Base-by-base conservation (phyloP, 345 rosid species). In the Populus deltoides region DNA sequence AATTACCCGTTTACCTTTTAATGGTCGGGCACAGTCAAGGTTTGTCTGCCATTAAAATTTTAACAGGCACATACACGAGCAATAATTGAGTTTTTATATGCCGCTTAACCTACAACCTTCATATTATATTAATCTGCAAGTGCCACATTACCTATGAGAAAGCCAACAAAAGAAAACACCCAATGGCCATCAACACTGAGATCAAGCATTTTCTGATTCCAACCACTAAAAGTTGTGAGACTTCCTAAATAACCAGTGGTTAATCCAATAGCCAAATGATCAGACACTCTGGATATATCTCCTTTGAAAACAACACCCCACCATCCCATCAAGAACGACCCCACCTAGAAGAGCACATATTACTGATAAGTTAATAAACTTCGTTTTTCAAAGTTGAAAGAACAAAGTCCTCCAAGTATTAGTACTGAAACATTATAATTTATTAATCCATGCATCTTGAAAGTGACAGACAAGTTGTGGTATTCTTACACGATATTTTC, bases 321-420 rank as follows among this genome's bases (percentile, higher is more conserved):
- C 99, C 98, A 93, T 18, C 97, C 99, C 99, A 96, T 96, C 88
- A 96, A 82, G 89, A 96, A 96, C 55, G 98, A 96, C 57, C 99
- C 99, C 31, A 96, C 90, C 98, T 79, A 75, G 68, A 75, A 13
- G 24, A 25, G 16, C 16, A 35, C 59, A 75, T 41, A 63, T 27
- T 63, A 25, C 33, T 12, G 11, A 62, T 29, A 63, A 63, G 67
- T 7, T 18, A 7, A 7, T 53, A 3, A 53, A 18, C 59, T 53
- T 53, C 20, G n/a, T 53, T 53, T 20, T 53, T n/a, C 59, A 20
- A 53, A 53, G 59, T 53, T 20, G 33, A 36, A 57, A 66, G 25
- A 16, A 18, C 4, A 24, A 35, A 18, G 68, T 45, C 67, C 27
- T 17, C 51, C 13, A 75, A 47, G 45, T 13, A 31, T 66, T n/a